These are phyloP conservation scores for Amphirosellinia nigrospora DNA, from an alignment of 495 filamentous ascomycete genomes.

Conservation along the genomic window DNA sequence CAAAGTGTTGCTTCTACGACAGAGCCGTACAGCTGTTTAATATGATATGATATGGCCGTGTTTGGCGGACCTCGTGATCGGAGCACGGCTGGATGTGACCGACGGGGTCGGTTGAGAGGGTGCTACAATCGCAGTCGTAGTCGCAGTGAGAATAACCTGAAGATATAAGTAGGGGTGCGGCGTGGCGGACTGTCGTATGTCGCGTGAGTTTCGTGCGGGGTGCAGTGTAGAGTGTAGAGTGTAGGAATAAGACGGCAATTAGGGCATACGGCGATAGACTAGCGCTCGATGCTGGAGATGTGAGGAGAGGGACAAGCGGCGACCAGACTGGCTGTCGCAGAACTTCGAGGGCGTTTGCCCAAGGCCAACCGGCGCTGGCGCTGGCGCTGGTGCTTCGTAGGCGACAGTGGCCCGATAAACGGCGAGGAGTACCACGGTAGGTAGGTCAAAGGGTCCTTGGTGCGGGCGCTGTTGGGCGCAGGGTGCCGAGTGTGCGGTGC, in stretches of 20 bases:
- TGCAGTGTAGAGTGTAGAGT: not conserved
- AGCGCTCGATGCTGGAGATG: slow-evolving; percentile 9
- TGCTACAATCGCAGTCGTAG: not conserved
- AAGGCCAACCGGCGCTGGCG: not conserved
- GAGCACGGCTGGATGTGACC: not conserved
- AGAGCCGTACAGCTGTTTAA: not conserved
- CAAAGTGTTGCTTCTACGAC: not conserved
- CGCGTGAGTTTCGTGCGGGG: slow-evolving; percentile 8
- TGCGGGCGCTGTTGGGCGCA: not conserved
- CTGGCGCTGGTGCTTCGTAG: slow-evolving; percentile 10
- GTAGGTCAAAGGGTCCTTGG: not conserved
- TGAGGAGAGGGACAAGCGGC: not conserved
- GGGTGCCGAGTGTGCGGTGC: not conserved
- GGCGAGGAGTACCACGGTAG: not conserved
- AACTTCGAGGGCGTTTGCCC: not conserved
- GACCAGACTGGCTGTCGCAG: not conserved
- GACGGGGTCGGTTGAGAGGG: not conserved
- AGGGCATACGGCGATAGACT: not conserved
- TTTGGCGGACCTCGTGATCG: not conserved
- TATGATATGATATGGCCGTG: not conserved
- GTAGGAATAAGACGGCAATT: slow-evolving; percentile 1
- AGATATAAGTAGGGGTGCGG: slow-evolving; percentile 1
- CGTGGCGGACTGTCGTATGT: slow-evolving; percentile 5
- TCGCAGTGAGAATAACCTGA: slow-evolving; percentile 4
- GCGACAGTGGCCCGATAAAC: slow-evolving; percentile 14